These are phyloP conservation scores for Fraxinus latifolia DNA, from an alignment of 305 asterid genomes.

Conservation along the genomic window DNA sequence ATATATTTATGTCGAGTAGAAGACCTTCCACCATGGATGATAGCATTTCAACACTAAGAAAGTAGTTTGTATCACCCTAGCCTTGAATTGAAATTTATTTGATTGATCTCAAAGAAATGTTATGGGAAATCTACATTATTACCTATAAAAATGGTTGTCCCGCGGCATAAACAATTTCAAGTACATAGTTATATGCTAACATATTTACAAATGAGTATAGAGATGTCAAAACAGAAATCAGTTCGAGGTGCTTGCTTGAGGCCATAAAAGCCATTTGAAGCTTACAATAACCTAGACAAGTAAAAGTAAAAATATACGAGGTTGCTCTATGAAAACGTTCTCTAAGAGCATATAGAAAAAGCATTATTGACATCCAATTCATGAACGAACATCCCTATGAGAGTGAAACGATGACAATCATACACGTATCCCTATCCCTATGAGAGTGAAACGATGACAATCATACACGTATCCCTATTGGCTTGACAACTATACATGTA, in stretches of 20 bases:
- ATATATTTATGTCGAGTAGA: no score
- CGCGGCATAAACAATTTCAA: no score
- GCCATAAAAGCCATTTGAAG: neutral
- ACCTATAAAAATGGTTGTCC: no score
- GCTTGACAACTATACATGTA: neutral
- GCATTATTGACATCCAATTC: neutral
- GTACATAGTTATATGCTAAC: no score
- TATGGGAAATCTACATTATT: no score
- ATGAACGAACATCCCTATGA: neutral
- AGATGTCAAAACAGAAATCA: neutral
- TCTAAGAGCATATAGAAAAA: neutral
- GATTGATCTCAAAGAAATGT: no score
- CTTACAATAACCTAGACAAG: neutral
- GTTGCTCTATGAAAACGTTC: neutral
- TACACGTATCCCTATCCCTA: neutral
- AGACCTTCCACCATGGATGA: no score
- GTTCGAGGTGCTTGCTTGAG: neutral
- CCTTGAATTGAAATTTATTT: no score
- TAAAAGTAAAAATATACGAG: neutral
- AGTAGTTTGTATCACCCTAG: neutral
- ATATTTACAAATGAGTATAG: neutral
- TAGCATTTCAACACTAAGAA: neutral
- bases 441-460: neutral
- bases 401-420: neutral
- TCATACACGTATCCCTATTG: neutral